Evolutionary conservation across 2,329 filamentous ascomycete genomes (phyloP), one percentile per base, ranked within the genome.

Genomic region (Parafenestella ontariensis): DNA sequence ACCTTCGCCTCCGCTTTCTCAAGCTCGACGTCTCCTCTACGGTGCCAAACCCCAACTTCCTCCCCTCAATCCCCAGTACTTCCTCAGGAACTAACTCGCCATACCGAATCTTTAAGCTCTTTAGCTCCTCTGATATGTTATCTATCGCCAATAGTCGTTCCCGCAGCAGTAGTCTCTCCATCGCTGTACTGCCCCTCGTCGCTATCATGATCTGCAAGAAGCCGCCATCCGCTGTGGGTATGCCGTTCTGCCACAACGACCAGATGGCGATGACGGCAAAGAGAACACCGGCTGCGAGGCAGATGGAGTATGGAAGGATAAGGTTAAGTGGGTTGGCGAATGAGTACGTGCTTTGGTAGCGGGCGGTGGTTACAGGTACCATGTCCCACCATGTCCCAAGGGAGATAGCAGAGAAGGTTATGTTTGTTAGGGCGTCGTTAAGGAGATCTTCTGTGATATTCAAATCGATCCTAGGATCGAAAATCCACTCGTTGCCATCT

Each of bases 181-280:
- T 49, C 15, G 49, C 52, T 5, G 52, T 59, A 6, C 42, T 24
- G 2, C 59, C 56, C 15, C n/a, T 51, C 3, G 49, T 61, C 18
- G 59, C 20, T 29, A 47, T 56, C 56, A 59, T 49, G 31, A 57
- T 45, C 17, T 62, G 56, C 15, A 62, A 23, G 29, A 62, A 62
- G 1, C 59, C 59, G 9, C 56, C 56, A 36, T 62, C 56, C 1
- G 39, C 34, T 7, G 53, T 53, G 0, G 47, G 33, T 0, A 46
- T 31, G 11, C 53, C 56, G 13, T 57, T 62, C 5, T 24, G 17
- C 15, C 5, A 6, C 10, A 62, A 26, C 5, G 59, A 41, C 26
- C 37, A 51, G 13, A 57, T 29, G 1, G 40, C 56, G 3, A 62
- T 43, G 18, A 18, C 46, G 10, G 43, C 37, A 28, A 50, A 55